Percentiles rank a stretch among this genome's conserved stretches.
These are phyloP conservation scores for Athelia psychrophila DNA, from an alignment of 1,284 basidiomycete genomes.

Conservation along the genomic window DNA sequence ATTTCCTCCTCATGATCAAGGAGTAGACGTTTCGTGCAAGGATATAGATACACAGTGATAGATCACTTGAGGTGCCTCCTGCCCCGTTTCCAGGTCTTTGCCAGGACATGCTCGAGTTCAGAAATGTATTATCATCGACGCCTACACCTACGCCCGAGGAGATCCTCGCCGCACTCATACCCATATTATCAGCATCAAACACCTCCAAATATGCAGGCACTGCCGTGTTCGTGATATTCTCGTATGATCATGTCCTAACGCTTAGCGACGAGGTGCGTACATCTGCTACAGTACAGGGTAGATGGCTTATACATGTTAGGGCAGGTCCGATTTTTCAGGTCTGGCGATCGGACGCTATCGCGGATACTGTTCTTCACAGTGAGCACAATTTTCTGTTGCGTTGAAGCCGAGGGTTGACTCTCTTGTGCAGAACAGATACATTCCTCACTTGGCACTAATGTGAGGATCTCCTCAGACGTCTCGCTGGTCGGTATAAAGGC, in stretches of 20 bases:
- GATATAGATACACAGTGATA: no score
- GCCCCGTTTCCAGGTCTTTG: no score
- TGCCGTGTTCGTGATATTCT: neutral
- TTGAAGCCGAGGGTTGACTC: neutral
- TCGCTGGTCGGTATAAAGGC: no score
- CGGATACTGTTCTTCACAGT: constrained; percentile 22
- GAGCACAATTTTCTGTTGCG: constrained; percentile 1
- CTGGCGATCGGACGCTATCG: constrained; percentile 19
- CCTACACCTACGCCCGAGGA: no score
- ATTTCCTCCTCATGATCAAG: no score
- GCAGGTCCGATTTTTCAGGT: constrained; percentile 25
- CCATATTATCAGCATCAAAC: neutral
- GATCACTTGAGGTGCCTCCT: no score
- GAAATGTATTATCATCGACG: no score
- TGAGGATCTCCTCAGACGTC: constrained; percentile 7
- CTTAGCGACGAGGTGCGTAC: neutral
- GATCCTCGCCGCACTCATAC: no score
- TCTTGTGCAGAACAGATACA: constrained; percentile 20
- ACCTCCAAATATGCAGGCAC: neutral
- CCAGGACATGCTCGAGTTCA: no score
- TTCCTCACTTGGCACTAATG: constrained; percentile 14
- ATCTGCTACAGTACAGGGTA: neutral
- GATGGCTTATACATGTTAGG: no score
- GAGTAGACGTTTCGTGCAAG: no score
- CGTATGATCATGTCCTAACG: neutral